A percentile compares a stretch with the other conserved stretches of the same genome.
Evolutionary conservation across 495 filamentous ascomycete species (phyloP).

Genomic region (Tirmania nivea): DNA sequence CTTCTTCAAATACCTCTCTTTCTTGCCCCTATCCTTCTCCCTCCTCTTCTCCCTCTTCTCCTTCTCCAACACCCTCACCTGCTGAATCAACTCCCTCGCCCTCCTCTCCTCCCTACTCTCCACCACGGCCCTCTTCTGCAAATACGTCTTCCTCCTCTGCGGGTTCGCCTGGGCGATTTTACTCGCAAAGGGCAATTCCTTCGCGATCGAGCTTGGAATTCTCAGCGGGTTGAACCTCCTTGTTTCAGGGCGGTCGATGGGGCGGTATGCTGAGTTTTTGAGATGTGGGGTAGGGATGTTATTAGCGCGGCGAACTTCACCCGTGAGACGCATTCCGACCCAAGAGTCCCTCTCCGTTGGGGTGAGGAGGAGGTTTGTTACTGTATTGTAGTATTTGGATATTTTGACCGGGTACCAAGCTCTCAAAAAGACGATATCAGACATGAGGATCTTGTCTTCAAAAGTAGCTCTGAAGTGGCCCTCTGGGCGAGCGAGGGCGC

Average conservation of each 20-base stretch:
- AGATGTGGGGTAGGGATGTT: slow-evolving; percentile 52
- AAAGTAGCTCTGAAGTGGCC: slow-evolving; percentile 91
- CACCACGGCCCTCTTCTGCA: slow-evolving; percentile 85
- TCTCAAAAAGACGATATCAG: slow-evolving; percentile 82
- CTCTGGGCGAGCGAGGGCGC: slow-evolving; percentile 72
- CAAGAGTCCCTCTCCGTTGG: slow-evolving; percentile 19
- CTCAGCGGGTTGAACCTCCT: slow-evolving; percentile 85
- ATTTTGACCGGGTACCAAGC: slow-evolving; percentile 95
- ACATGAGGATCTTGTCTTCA: slow-evolving; percentile 93
- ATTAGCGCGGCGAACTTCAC: slow-evolving; percentile 62
- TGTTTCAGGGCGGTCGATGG: slow-evolving; percentile 34
- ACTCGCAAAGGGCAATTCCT: slow-evolving; percentile 75
- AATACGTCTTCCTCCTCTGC: slow-evolving; percentile 59
- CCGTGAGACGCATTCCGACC: slow-evolving; percentile 75
- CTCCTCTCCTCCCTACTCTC: slow-evolving; percentile 58
- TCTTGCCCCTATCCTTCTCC: slow-evolving; percentile 66
- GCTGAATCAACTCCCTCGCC: slow-evolving; percentile 77
- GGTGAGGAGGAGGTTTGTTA: slow-evolving; percentile 55
- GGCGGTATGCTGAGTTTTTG: slow-evolving; percentile 52
- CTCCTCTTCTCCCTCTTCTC: slow-evolving; percentile 66
- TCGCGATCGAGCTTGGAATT: slow-evolving; percentile 63
- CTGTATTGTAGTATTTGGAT: slow-evolving; percentile 88
- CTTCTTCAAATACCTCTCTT: slow-evolving; percentile 56
- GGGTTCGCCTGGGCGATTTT: slow-evolving; percentile 67
- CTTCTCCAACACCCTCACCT: slow-evolving; percentile 74